Evolutionary conservation across 176 grass and related monocot species (phyloP).

Genomic region (Oryza australiensis): DNA sequence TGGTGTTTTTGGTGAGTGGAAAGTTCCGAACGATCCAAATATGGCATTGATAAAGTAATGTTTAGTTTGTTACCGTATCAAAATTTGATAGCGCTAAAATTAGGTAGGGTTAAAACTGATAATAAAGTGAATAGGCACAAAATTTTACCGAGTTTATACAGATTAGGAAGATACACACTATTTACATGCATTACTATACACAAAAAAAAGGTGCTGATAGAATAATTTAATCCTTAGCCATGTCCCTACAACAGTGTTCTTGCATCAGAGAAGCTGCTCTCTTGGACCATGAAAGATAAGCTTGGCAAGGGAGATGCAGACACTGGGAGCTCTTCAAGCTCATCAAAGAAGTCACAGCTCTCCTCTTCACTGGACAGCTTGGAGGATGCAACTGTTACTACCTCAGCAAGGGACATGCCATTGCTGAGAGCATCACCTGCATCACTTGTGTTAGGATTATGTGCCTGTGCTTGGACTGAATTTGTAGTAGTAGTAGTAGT

Average conservation of each 20-base stretch:
- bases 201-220: not conserved
- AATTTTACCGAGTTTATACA: not conserved
- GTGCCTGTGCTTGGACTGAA: not conserved
- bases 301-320: slow-evolving; percentile 9
- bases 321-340: slow-evolving; percentile 32
- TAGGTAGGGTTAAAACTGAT: too few species aligned
- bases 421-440: not conserved
- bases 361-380: not conserved
- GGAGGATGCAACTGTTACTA: not conserved
- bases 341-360: slow-evolving; percentile 33
- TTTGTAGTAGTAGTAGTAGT: not conserved
- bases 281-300: slow-evolving; percentile 10
- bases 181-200: not conserved
- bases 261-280: slow-evolving; percentile 29
- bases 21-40: too few species aligned
- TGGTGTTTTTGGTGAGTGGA: too few species aligned
- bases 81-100: too few species aligned
- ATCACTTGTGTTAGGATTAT: not conserved
- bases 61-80: too few species aligned
- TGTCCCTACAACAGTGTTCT: not conserved
- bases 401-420: not conserved
- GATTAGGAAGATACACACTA: not conserved
- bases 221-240: not conserved
- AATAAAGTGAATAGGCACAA: too few species aligned
- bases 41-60: too few species aligned